Evolutionary conservation across 495 filamentous ascomycete species (phyloP).

Genomic region (Hypoxylon perforatum): DNA sequence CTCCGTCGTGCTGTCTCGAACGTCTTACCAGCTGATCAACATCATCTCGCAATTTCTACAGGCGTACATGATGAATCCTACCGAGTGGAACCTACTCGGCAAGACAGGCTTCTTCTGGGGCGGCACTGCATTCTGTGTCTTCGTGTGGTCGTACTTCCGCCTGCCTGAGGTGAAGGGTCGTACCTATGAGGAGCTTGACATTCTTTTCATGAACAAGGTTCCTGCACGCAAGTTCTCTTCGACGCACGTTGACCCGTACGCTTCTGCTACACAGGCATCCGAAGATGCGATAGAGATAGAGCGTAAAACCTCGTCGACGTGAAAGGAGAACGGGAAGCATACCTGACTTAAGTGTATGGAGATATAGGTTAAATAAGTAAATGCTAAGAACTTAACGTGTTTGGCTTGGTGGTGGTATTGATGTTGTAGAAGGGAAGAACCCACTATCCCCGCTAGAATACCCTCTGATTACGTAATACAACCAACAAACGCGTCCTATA

Average conservation of each 20-base stretch:
- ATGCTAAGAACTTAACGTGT: too few relatives aligned
- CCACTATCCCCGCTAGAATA: too few relatives aligned
- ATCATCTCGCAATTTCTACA: slow-evolving; percentile 71
- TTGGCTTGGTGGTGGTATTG: too few relatives aligned
- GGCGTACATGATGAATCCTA: slow-evolving; percentile 62
- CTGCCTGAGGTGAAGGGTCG: slow-evolving; percentile 48
- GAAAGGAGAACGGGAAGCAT: not conserved
- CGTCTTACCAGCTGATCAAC: slow-evolving; percentile 65
- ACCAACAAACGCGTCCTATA: too few relatives aligned
- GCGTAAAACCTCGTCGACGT: slow-evolving; percentile 7
- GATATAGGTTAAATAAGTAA: too few relatives aligned
- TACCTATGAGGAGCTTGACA: slow-evolving; percentile 63
- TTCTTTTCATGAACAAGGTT: slow-evolving; percentile 60
- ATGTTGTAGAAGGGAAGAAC: too few relatives aligned
- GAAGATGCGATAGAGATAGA: slow-evolving; percentile 21
- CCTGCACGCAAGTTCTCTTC: slow-evolving; percentile 54
- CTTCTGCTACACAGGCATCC: not conserved
- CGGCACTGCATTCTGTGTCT: slow-evolving; percentile 54
- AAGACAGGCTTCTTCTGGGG: slow-evolving; percentile 63
- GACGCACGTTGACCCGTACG: slow-evolving; percentile 44
- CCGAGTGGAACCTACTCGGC: slow-evolving; percentile 54
- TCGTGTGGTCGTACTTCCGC: slow-evolving; percentile 45
- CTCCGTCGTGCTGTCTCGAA: slow-evolving; percentile 64
- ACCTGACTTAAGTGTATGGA: too few relatives aligned
- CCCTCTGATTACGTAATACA: too few relatives aligned